Evolutionary conservation across 1,284 basidiomycete genomes (phyloP).

Genomic region (Ustilago crameri): DNA sequence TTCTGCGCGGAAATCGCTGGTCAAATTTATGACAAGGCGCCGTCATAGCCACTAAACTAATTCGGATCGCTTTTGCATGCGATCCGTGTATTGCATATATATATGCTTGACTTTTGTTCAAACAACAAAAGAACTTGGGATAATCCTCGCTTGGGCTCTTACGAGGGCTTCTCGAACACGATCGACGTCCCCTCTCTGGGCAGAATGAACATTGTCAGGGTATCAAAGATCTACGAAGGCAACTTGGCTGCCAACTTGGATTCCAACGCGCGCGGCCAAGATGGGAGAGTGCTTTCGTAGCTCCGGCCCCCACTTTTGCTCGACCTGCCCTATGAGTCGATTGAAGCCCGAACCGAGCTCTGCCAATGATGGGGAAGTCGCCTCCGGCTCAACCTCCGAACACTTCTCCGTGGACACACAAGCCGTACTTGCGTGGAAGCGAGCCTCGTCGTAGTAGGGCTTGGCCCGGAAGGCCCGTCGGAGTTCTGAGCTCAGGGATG

Average conservation of each 20-base stretch:
- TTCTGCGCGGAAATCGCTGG: constrained; percentile 29
- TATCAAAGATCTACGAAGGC: constrained; percentile 24
- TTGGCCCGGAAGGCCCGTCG: constrained; percentile 35
- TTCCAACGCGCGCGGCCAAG: constrained; percentile 28
- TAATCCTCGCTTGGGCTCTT: too few species aligned
- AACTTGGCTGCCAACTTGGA: constrained; percentile 32
- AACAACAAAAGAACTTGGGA: too few species aligned
- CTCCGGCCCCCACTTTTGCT: constrained; percentile 11
- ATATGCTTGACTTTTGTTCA: neutral
- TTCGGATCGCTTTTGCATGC: constrained; percentile 29
- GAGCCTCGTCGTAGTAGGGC: constrained; percentile 48
- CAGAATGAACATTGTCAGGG: neutral
- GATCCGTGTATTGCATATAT: neutral
- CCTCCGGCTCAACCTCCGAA: neutral
- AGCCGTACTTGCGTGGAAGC: constrained; percentile 46
- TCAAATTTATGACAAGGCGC: constrained; percentile 51
- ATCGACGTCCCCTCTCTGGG: too few species aligned
- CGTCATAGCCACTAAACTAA: constrained; percentile 62
- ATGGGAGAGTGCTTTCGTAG: constrained; percentile 22
- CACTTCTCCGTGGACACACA: neutral
- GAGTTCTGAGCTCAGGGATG: constrained; percentile 19
- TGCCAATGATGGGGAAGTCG: neutral
- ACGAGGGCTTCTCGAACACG: too few species aligned
- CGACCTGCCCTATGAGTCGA: constrained; percentile 9
- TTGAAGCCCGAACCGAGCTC: constrained; percentile 6